phyloP scores from a whole-genome alignment of 176 grass and related monocot genomes.

The Hsuehochloa calcarea region DNA sequence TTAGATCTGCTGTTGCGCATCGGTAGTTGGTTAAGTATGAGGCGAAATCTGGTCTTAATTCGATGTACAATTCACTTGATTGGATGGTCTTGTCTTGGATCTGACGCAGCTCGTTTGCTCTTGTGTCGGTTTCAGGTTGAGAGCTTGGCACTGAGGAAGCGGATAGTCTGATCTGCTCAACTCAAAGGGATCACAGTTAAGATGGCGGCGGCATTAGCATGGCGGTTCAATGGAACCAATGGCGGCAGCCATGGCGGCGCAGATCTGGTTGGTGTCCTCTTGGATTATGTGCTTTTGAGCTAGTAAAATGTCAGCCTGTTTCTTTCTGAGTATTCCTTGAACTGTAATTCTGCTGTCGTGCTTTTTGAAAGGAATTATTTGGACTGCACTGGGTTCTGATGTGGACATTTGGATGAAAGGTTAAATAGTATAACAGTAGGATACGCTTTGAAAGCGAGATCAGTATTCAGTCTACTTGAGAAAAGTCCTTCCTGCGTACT shows the following conservation, averaged over 20 bases:
- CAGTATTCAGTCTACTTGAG: neutral
- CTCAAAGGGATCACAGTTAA: constrained; percentile 21
- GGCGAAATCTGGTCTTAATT: neutral
- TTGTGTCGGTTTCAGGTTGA: constrained; percentile 51
- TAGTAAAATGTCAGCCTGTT: constrained; percentile 9
- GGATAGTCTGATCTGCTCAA: constrained; percentile 28
- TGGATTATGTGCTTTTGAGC: constrained; percentile 14
- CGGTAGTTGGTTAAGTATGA: neutral
- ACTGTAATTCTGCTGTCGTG: neutral
- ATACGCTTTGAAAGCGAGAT: constrained; percentile 26
- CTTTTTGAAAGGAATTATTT: constrained; percentile 3
- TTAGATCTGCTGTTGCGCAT: constrained; percentile 20
- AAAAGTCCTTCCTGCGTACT: neutral
- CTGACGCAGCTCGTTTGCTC: constrained; percentile 19
- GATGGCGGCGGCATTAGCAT: constrained; percentile 78
- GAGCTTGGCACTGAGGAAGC: constrained; percentile 23
- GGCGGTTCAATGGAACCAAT: constrained; percentile 80
- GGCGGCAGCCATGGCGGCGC: constrained; percentile 53
- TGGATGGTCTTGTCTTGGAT: constrained; percentile 13
- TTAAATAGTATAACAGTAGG: neutral
- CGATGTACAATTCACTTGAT: neutral
- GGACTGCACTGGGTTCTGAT: neutral
- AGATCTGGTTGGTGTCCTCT: constrained; percentile 77
- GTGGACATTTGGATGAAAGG: constrained; percentile 15
- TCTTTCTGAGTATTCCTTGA: constrained; percentile 22